Evolutionary conservation across 2,329 filamentous ascomycete genomes (phyloP).

Genomic region (Grosmannia penicillata): DNA sequence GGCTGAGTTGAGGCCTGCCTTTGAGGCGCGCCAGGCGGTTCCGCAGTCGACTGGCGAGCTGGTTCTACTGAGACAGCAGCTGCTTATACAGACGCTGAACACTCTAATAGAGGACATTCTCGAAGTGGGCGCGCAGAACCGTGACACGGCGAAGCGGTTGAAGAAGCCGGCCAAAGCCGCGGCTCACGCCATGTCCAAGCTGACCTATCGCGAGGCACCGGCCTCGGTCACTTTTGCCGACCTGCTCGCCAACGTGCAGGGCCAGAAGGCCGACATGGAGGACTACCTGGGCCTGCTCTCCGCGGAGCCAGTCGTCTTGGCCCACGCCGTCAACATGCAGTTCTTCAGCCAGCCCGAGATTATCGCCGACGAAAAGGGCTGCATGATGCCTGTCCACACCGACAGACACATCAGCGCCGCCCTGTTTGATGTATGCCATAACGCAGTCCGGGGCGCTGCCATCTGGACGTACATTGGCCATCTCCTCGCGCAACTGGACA

Average conservation of each 20-base stretch:
- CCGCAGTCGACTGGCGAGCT: slow-evolving; percentile 18
- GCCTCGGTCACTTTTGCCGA: slow-evolving; percentile 18
- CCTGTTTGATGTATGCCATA: slow-evolving; percentile 26
- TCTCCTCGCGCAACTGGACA: slow-evolving; percentile 21
- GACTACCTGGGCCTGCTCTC: slow-evolving; percentile 21
- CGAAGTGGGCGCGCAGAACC: slow-evolving; percentile 19
- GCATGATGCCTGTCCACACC: slow-evolving; percentile 19
- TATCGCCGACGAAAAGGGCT: slow-evolving; percentile 28
- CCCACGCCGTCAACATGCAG: slow-evolving; percentile 18
- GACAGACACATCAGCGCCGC: slow-evolving; percentile 26
- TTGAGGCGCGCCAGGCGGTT: slow-evolving; percentile 13
- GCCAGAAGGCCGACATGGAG: slow-evolving; percentile 19
- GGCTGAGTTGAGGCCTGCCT: slow-evolving; percentile 11
- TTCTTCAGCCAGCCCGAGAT: slow-evolving; percentile 27
- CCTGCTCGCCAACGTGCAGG: slow-evolving; percentile 16
- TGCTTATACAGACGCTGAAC: slow-evolving; percentile 22
- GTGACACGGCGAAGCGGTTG: slow-evolving; percentile 11
- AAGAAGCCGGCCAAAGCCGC: slow-evolving; percentile 18
- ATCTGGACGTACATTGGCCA: slow-evolving; percentile 25
- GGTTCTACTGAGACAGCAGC: slow-evolving; percentile 23
- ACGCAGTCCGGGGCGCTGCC: slow-evolving; percentile 18
- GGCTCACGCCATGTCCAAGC: slow-evolving; percentile 17
- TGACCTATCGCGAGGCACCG: slow-evolving; percentile 14
- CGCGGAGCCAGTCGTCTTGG: slow-evolving; percentile 18
- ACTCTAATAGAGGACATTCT: slow-evolving; percentile 28